Conservation (phyloP, 306 rosid species). For the Cucurbita pepo region DNA sequence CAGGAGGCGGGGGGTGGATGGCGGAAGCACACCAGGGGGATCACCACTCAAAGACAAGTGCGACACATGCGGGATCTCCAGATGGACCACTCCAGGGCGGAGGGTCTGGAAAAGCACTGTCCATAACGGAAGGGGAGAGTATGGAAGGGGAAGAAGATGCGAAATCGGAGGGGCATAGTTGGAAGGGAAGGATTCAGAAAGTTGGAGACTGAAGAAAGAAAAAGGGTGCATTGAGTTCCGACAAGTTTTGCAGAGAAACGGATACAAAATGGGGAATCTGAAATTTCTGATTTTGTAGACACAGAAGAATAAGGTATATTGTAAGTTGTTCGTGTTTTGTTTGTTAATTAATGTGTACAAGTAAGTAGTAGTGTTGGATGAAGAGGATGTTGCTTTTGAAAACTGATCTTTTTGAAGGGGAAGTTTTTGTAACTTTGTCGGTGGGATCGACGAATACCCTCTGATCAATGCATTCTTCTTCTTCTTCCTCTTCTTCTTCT, state of each 20-base stretch:
- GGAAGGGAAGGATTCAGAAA: constrained; percentile 35
- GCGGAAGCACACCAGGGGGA: constrained; percentile 25
- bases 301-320: constrained; percentile 1
- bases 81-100: constrained; percentile 43
- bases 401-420: background rate
- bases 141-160: constrained; percentile 58
- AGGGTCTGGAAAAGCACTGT: constrained; percentile 39
- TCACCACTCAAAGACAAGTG: constrained; percentile 27
- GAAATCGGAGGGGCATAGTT: constrained; percentile 63
- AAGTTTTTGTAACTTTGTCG: background rate
- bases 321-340: background rate
- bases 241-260: constrained; percentile 6
- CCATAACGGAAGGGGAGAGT: constrained; percentile 37
- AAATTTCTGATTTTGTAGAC: constrained; percentile 6
- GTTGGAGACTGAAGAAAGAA: background rate
- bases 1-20: constrained; percentile 20
- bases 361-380: background rate
- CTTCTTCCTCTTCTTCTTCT: background rate
- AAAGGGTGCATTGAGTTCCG: background rate
- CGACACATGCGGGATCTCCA: constrained; percentile 48
- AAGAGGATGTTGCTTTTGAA: background rate
- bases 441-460: background rate
- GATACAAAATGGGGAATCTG: constrained; percentile 1
- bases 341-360: background rate
- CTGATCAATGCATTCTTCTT: background rate